Base-by-base conservation (phyloP, 1,284 basidiomycete genomes). In the Pseudozyma thailandica region DNA sequence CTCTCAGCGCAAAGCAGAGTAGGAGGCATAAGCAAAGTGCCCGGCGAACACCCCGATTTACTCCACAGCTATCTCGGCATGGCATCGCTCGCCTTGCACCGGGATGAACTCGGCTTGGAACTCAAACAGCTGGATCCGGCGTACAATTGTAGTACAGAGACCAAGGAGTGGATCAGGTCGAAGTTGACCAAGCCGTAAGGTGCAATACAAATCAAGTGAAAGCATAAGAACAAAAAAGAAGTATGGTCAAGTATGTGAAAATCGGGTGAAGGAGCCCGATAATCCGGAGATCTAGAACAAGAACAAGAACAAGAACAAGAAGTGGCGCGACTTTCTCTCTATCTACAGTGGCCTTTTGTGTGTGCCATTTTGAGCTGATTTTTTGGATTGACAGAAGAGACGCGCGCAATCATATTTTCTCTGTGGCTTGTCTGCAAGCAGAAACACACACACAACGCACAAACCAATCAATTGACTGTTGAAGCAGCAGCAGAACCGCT, bases 31-130 rank as follows among this genome's bases (percentile, higher is more conserved):
- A 45, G 65, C 12, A 82, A 82, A 50, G 46, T 75, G n/a, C 73
- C 70, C 0, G 74, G 55, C 6, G 74, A 80, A 8, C 52, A 50
- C 26, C 80, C 81, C 1, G 81, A 82, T 35, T 53, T 75, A 30
- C 47, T 82, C 65, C 81, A 82, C 45, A 77, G 75, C 10, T 82
- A 82, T 45, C 48, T 82, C 18, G 71, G 71, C 2, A 52, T 75
- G 8, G 81, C 78, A 3, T 72, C 78, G 3, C 55, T 82, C 0
- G 25, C 75, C 0, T 41, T 82, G 43, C 80, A 82, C 37, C 63
- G 55, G 20, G 39, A 13, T 18, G 35, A 41, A 25, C 27, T 53
- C 35, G 51, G 48, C 6, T 56, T 66, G n/a, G 57, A 53, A 2
- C 23, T 66, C 27, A 56, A 59, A 13, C 33, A n/a, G 16, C 21